Evolutionary conservation across 2,329 filamentous ascomycete species (phyloP).

Genomic region (Ascochyta fabae): DNA sequence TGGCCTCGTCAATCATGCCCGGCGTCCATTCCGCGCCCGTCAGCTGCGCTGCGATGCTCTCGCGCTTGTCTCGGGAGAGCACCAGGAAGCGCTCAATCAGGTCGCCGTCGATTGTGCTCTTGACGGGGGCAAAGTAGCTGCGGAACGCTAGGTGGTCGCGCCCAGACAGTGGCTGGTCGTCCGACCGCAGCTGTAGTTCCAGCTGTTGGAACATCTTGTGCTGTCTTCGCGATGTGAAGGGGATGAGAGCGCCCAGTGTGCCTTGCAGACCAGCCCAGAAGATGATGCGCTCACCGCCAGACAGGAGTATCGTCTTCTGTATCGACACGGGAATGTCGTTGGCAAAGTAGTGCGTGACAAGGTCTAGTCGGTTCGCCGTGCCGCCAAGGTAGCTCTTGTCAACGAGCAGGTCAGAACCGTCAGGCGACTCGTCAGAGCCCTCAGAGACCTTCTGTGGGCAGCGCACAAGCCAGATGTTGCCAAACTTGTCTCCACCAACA

Average conservation of each 20-base stretch:
- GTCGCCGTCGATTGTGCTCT: conserved; percentile 96
- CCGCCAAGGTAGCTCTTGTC: conserved; percentile 90
- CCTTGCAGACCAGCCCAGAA: conserved; percentile 95
- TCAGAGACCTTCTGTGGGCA: conserved; percentile 85
- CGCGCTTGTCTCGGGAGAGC: conserved; percentile 85
- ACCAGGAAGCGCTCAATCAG: conserved; percentile 90
- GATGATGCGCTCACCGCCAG: conserved; percentile 88
- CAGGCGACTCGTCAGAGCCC: conserved; percentile 89
- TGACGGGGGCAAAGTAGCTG: conserved; percentile 94
- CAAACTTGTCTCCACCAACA: conserved; percentile 96
- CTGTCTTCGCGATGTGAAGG: conserved; percentile 89
- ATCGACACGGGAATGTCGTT: conserved; percentile 93
- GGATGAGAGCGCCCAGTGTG: conserved; percentile 90
- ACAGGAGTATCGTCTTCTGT: conserved; percentile 85
- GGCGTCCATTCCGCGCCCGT: conserved; percentile 74
- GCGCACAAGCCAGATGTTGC: conserved; percentile 91
- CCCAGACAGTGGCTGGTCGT: conserved; percentile 83
- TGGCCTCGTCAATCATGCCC: conserved; percentile 94
- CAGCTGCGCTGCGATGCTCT: conserved; percentile 91
- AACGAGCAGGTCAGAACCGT: conserved; percentile 88
- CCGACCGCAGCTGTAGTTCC: conserved; percentile 80
- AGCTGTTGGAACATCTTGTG: conserved; percentile 97
- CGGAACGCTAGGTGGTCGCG: conserved; percentile 95
- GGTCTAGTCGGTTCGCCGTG: conserved; percentile 79
- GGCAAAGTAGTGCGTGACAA: conserved; percentile 87